A percentile compares a stretch with the other conserved stretches of the same genome.
Conservation (phyloP, 768 basidiomycete genomes). For the Clitopilus passeckerianus region DNA sequence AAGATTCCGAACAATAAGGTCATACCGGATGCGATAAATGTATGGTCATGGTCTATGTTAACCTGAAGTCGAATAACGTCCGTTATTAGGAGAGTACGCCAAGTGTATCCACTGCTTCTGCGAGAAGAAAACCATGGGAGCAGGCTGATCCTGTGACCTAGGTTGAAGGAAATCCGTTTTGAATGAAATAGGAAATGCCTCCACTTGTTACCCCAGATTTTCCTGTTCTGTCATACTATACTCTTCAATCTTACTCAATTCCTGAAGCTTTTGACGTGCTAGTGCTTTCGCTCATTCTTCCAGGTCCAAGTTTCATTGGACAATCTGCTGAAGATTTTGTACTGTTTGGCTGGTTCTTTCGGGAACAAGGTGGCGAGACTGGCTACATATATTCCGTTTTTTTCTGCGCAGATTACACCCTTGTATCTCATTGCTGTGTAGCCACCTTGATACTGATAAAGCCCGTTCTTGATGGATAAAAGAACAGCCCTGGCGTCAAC, state of each 20-base stretch:
- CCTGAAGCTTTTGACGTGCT: too few species aligned
- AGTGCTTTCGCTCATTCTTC: too few species aligned
- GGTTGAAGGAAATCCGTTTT: neutral
- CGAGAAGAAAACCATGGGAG: neutral
- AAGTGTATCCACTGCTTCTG: neutral
- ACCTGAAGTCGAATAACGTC: neutral
- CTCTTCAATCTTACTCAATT: too few species aligned
- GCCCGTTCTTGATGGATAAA: neutral
- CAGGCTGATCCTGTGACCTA: neutral
- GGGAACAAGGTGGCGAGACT: too few species aligned
- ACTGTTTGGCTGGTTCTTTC: too few species aligned
- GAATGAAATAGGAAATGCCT: too few species aligned
- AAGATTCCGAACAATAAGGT: slow-evolving; percentile 75
- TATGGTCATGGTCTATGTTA: slow-evolving; percentile 22
- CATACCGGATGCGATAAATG: slow-evolving; percentile 66
- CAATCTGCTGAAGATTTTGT: too few species aligned
- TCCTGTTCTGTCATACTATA: too few species aligned
- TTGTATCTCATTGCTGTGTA: neutral
- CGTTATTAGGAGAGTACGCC: neutral
- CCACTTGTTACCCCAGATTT: too few species aligned
- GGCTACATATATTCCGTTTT: too few species aligned
- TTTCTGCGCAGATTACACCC: too few species aligned
- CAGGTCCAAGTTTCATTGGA: too few species aligned
- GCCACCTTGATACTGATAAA: neutral
- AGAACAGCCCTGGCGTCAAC: neutral